These are phyloP conservation scores for Claviceps humidiphila DNA, from an alignment of 2,329 filamentous ascomycete species.

Conservation along the genomic window DNA sequence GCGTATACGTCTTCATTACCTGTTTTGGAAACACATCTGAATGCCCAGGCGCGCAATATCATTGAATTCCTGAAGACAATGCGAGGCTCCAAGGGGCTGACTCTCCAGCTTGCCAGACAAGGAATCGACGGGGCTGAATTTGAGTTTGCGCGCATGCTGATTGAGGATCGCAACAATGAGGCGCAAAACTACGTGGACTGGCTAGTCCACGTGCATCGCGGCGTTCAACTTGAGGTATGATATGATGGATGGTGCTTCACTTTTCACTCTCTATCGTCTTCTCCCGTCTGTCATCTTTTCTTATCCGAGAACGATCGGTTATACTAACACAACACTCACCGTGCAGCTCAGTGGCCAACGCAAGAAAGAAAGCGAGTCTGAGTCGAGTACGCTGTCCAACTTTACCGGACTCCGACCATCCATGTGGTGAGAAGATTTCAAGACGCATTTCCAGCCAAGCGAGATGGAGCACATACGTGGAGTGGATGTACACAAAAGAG, in stretches of 20 bases:
- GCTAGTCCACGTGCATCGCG: conserved; percentile 88
- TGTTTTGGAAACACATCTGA: conserved; percentile 79
- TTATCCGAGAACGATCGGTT: background rate
- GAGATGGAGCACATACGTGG: too few relatives aligned
- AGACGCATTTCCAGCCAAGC: too few relatives aligned
- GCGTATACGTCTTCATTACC: conserved; percentile 70
- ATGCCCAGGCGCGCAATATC: conserved; percentile 88
- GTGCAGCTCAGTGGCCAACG: conserved; percentile 52
- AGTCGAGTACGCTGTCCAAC: conserved; percentile 33
- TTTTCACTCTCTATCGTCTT: background rate
- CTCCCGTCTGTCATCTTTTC: background rate
- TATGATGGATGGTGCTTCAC: background rate
- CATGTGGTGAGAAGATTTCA: conserved; percentile 4
- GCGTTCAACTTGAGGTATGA: conserved; percentile 77
- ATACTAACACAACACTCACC: conserved; percentile 9
- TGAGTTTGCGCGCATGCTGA: conserved; percentile 81
- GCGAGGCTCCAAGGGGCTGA: conserved; percentile 76
- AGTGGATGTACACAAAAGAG: too few relatives aligned
- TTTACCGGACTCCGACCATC: conserved; percentile 36
- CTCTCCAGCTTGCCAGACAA: conserved; percentile 81
- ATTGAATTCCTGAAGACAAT: conserved; percentile 71
- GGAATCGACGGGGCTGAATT: conserved; percentile 91
- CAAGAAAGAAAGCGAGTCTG: conserved; percentile 51
- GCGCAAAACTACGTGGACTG: conserved; percentile 97
- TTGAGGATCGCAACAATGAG: conserved; percentile 95